Conservation (phyloP, 257 asterid genomes). For the Rauvolfia tetraphylla region DNA sequence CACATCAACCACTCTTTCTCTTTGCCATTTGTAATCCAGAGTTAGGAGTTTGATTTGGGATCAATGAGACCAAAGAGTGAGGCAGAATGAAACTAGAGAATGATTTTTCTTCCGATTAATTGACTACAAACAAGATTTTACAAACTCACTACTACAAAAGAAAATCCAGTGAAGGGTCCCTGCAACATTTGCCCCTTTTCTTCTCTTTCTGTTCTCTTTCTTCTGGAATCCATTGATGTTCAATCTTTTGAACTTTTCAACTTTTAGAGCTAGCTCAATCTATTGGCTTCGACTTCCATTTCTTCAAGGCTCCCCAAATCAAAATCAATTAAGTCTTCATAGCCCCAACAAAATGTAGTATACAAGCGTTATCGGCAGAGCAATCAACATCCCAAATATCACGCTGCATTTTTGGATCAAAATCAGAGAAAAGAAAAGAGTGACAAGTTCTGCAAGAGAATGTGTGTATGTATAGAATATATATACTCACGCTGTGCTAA, state of each 20-base stretch:
- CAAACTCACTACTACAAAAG: conserved; percentile 28
- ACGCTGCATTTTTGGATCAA: conserved; percentile 27
- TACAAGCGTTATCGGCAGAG: conserved; percentile 43
- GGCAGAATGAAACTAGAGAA: conserved; percentile 9
- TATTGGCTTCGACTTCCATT: conserved; percentile 10
- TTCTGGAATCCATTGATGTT: neutral
- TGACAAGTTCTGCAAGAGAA: neutral
- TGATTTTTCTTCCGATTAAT: conserved; percentile 15
- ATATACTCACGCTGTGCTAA: conserved; percentile 42
- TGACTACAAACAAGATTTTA: conserved; percentile 32
- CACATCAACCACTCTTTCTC: neutral
- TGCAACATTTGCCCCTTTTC: neutral
- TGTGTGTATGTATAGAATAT: neutral
- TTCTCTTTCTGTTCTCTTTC: neutral
- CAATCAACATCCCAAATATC: conserved; percentile 49
- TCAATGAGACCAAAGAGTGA: neutral
- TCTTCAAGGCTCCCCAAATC: neutral
- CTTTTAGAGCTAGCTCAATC: conserved; percentile 15
- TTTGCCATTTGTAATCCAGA: neutral
- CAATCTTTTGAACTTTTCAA: neutral
- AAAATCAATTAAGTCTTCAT: conserved; percentile 15
- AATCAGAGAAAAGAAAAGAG: neutral
- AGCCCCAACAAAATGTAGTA: conserved; percentile 50
- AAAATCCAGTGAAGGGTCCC: conserved; percentile 14
- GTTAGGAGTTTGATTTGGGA: no score